phyloP scores from a whole-genome alignment of 129 eudicot genomes.

The Erigeron canadensis region DNA sequence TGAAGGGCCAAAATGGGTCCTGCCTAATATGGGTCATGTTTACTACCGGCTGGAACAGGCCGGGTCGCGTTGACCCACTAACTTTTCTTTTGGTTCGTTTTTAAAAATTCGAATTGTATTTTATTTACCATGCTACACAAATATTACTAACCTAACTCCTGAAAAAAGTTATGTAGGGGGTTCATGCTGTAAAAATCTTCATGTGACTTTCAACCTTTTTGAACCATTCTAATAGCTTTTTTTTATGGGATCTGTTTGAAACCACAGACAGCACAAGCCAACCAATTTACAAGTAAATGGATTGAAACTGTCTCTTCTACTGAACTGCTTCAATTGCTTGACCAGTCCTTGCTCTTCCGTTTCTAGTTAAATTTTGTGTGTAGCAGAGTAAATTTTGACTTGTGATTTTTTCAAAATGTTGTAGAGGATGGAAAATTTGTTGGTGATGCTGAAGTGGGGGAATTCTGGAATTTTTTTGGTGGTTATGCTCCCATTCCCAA shows the following conservation, averaged over 20 bases:
- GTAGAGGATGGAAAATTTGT: slow-evolving; percentile 78
- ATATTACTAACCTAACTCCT: neutral
- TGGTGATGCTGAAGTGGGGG: slow-evolving; percentile 83
- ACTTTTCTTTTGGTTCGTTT: neutral
- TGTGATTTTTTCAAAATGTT: slow-evolving; percentile 18
- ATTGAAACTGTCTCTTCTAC: neutral
- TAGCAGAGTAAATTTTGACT: neutral
- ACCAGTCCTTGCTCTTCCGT: neutral
- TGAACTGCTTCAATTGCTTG: too few relatives aligned
- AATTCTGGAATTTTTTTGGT: slow-evolving; percentile 81
- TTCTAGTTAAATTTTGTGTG: neutral
- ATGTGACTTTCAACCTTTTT: neutral
- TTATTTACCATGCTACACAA: neutral
- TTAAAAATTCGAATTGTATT: neutral
- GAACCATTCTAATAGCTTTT: neutral
- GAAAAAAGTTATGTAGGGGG: neutral
- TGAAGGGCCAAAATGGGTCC: neutral
- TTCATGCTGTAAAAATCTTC: neutral
- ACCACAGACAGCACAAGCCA: neutral
- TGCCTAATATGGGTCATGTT: too few relatives aligned
- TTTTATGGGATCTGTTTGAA: neutral
- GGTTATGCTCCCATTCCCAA: slow-evolving; percentile 83
- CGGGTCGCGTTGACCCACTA: neutral
- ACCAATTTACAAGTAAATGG: neutral
- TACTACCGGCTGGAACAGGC: neutral